Percentiles rank a stretch among this genome's conserved stretches.
Conservation (phyloP, 2,329 filamentous ascomycete genomes). For the Exophiala bonariae region DNA sequence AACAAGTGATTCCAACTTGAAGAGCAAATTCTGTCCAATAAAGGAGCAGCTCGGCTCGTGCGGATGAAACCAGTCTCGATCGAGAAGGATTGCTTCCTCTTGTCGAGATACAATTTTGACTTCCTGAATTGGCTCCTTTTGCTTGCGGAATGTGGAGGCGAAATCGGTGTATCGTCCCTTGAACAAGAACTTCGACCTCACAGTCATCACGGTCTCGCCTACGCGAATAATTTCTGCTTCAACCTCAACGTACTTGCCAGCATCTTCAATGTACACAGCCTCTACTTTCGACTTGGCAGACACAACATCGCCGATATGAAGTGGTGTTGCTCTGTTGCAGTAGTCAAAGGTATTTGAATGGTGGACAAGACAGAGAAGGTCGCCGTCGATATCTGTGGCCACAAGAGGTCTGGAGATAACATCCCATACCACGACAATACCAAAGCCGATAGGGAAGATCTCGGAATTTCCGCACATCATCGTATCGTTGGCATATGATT, state of each 20-base stretch:
- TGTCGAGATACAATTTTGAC: background rate
- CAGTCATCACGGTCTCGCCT: background rate
- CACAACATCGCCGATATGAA: conserved; percentile 7
- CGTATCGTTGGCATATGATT: too few relatives aligned
- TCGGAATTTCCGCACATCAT: too few relatives aligned
- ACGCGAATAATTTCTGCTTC: conserved; percentile 5
- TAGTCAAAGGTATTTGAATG: conserved; percentile 12
- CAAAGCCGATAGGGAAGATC: background rate
- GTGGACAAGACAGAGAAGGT: conserved; percentile 15
- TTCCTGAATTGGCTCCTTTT: conserved; percentile 1
- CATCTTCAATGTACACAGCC: conserved; percentile 6
- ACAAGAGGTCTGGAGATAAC: conserved; percentile 13
- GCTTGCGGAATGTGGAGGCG: background rate
- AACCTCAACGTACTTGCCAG: conserved; percentile 8
- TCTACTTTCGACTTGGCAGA: conserved; percentile 1
- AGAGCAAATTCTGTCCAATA: conserved; percentile 6
- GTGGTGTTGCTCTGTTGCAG: background rate
- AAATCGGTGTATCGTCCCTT: conserved; percentile 11
- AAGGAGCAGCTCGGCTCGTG: background rate
- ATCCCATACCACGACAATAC: conserved; percentile 15
- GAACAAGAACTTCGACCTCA: conserved; percentile 12
- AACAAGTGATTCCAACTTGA: conserved; percentile 4
- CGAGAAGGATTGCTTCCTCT: conserved; percentile 6
- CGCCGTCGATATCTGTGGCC: conserved; percentile 5
- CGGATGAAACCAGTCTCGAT: conserved; percentile 8